Percentiles rank a stretch among this genome's conserved stretches.
These are phyloP conservation scores for Alternaria burnsii DNA, from an alignment of 2,329 filamentous ascomycete genomes.

Conservation along the genomic window DNA sequence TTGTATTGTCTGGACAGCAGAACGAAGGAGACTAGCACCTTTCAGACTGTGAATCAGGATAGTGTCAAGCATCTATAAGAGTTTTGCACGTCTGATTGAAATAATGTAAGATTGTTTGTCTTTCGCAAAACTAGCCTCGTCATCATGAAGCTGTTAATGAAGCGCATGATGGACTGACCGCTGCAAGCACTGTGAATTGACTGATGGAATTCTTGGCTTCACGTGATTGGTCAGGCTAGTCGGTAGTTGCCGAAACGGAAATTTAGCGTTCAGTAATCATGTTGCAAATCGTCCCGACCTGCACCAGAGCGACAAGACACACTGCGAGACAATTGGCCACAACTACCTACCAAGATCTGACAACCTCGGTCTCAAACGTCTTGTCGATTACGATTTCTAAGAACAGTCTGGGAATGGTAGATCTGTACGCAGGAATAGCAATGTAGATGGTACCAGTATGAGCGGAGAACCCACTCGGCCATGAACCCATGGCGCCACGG, in stretches of 20 bases:
- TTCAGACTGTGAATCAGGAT: background rate
- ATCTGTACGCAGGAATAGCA: background rate
- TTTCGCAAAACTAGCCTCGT: background rate
- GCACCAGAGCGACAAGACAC: slow-evolving; percentile 1
- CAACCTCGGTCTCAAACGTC: background rate
- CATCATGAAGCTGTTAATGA: background rate
- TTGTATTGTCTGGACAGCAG: background rate
- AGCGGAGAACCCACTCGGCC: slow-evolving; percentile 3
- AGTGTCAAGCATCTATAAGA: background rate
- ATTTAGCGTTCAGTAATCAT: slow-evolving; percentile 6
- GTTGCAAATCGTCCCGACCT: background rate
- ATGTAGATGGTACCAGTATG: background rate
- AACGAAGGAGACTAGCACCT: background rate
- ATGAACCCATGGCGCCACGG: background rate
- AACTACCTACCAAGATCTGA: background rate
- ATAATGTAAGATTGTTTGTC: background rate
- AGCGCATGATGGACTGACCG: background rate
- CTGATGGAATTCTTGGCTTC: background rate
- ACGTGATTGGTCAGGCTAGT: background rate
- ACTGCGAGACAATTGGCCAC: background rate
- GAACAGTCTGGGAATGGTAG: background rate
- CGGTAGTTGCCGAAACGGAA: background rate
- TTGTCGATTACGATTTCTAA: background rate
- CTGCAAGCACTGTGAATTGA: background rate
- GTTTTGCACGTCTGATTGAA: background rate